Percentiles rank a stretch among this genome's conserved stretches.
Conservation (phyloP, 768 basidiomycete genomes). For the Lentinula aciculospora region DNA sequence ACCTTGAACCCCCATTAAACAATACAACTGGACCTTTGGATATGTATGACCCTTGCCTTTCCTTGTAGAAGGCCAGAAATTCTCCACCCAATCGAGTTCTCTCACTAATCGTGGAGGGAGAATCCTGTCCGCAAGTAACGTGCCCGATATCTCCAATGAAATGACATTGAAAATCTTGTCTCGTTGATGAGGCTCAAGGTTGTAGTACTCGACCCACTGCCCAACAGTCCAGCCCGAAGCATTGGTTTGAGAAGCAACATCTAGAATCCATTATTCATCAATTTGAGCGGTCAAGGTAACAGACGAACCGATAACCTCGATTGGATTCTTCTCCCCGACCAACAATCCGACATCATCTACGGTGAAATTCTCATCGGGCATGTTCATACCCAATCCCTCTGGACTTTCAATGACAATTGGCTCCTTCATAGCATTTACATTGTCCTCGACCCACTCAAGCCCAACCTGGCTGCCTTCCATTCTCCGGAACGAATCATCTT, state of each 20-base stretch:
- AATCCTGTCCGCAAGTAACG: slow-evolving; percentile 71
- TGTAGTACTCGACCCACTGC: slow-evolving; percentile 88
- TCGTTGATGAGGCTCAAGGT: slow-evolving; percentile 55
- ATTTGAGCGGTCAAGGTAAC: neutral
- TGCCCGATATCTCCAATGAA: slow-evolving; percentile 88
- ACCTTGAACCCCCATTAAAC: slow-evolving; percentile 89
- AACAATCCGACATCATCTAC: slow-evolving; percentile 77
- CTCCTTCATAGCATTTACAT: slow-evolving; percentile 71
- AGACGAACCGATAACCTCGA: slow-evolving; percentile 86
- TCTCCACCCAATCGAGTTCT: slow-evolving; percentile 96
- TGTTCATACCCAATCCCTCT: slow-evolving; percentile 85
- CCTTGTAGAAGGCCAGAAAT: slow-evolving; percentile 82
- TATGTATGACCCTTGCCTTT: slow-evolving; percentile 70
- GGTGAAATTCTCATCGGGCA: slow-evolving; percentile 68
- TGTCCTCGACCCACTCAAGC: slow-evolving; percentile 68
- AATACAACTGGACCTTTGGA: slow-evolving; percentile 95
- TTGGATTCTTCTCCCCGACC: slow-evolving; percentile 70
- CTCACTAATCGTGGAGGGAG: slow-evolving; percentile 78
- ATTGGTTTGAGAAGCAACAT: slow-evolving; percentile 85
- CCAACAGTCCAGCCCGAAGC: slow-evolving; percentile 84
- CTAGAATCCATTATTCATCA: slow-evolving; percentile 25
- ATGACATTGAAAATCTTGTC: slow-evolving; percentile 96
- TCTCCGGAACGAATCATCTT: slow-evolving; percentile 56
- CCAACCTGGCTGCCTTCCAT: slow-evolving; percentile 66
- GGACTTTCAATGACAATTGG: slow-evolving; percentile 77